Base-by-base conservation (phyloP, 2,329 filamentous ascomycete species). In the Fusarium compactum region DNA sequence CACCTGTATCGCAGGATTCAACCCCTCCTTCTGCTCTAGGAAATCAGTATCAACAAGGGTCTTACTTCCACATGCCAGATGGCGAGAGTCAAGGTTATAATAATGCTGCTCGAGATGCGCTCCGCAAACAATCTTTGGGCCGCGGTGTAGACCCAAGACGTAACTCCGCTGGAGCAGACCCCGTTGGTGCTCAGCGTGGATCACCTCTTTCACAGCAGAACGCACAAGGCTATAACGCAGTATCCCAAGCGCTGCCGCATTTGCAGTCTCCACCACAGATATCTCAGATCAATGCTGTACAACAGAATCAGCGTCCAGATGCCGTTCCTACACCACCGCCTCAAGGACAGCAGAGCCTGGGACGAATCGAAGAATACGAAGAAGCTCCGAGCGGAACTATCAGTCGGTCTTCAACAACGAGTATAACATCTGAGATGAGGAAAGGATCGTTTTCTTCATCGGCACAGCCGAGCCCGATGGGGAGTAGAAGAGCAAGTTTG, bases 351-450 rank as follows among this genome's bases (percentile, higher is more conserved):
- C 71, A 69, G 34, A 47, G 57, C n/a, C 57, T 77, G 1, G 62
- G 58, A 6, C 69, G 74, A 9, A 78, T 77, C 15, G 74, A 76
- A 34, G 76, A 77, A 52, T 65, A 73, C 4, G 72, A 76, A 4
- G 74, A 76, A 48, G 60, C 54, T 14, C n/a, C 63, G 4, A 46
- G 61, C 18, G n/a, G 46, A 25, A 58, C 63, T 5, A 60, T 63
- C 12, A 74, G 70, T 20, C 64, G 68, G 3, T 71, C 74, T 6
- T 72, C 74, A 3, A 64, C 73, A 3, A 40, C 58, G 25, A 74
- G 61, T 34, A 50, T 65, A 7, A 62, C 66, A 3, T 55, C 53
- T 2, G 67, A 63, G 7, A 65, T 69, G 10, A 54, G 69, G 27
- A 66, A 65, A 7, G 68, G 55, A 7, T 76, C 73, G 1, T 5